These are phyloP conservation scores for Cornus florida DNA, from an alignment of 148 eudicot genomes.

Conservation along the genomic window DNA sequence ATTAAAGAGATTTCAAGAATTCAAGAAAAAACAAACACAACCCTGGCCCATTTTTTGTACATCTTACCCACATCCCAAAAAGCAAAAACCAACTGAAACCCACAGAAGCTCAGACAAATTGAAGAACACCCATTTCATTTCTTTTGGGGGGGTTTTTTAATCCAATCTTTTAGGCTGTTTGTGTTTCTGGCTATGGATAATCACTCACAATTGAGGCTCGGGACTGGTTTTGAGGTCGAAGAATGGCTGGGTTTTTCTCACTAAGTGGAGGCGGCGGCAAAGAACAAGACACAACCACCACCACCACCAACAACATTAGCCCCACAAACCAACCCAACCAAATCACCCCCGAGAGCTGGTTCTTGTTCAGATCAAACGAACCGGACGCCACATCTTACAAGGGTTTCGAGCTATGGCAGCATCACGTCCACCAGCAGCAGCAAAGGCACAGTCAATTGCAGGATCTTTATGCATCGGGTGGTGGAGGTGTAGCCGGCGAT, in stretches of 20 bases:
- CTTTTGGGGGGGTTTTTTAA: constrained; percentile 5
- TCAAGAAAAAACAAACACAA: not conserved
- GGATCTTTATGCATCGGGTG: constrained; percentile 35
- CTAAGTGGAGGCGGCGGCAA: constrained; percentile 24
- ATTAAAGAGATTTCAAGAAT: not conserved
- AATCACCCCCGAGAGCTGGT: constrained; percentile 40
- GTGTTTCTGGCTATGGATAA: constrained; percentile 19
- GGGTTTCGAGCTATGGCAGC: constrained; percentile 60
- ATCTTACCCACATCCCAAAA: not conserved
- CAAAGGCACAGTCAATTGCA: constrained; percentile 24
- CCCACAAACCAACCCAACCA: constrained; percentile 6
- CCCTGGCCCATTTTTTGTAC: not conserved
- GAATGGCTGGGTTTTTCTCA: constrained; percentile 58
- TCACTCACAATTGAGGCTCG: constrained; percentile 23
- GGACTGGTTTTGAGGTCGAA: constrained; percentile 5
- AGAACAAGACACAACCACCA: constrained; percentile 7
- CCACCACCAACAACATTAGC: constrained; percentile 5
- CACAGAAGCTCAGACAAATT: not conserved
- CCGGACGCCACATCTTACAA: constrained; percentile 15
- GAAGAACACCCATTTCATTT: constrained; percentile 1
- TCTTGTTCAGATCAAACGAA: constrained; percentile 35
- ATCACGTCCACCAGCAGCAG: constrained; percentile 16
- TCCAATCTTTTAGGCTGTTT: not conserved
- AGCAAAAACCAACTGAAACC: not conserved
- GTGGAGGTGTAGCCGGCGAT: constrained; percentile 15